Percentiles rank a stretch among this genome's conserved stretches.
These are phyloP conservation scores for Colletotrichum lentis DNA, from an alignment of 2,329 filamentous ascomycete species.

Conservation along the genomic window DNA sequence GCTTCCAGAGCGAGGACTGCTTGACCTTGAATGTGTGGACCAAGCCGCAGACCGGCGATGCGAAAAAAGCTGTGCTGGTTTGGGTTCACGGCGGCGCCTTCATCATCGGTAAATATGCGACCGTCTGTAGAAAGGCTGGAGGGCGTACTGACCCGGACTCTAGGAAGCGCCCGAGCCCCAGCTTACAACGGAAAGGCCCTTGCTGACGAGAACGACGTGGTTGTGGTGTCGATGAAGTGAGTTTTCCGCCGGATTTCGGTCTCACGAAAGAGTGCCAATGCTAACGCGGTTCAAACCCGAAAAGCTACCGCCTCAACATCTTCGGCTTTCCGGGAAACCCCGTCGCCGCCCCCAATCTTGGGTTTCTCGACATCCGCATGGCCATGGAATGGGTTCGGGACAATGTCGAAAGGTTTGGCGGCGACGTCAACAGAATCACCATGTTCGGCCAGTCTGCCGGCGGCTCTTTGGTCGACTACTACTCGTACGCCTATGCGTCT, in stretches of 20 bases:
- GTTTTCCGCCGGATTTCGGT: slow-evolving; percentile 12
- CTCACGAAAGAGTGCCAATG: neutral
- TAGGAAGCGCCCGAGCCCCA: slow-evolving; percentile 27
- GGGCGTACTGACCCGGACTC: slow-evolving; percentile 16
- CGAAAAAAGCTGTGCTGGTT: slow-evolving; percentile 53
- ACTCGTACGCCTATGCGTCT: slow-evolving; percentile 57
- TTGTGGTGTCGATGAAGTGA: slow-evolving; percentile 57
- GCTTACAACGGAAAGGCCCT: slow-evolving; percentile 51
- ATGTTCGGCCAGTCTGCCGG: slow-evolving; percentile 45
- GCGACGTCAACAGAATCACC: slow-evolving; percentile 41
- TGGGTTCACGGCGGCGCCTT: slow-evolving; percentile 57
- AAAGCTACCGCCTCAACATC: slow-evolving; percentile 52
- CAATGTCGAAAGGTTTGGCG: slow-evolving; percentile 39
- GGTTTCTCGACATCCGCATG: slow-evolving; percentile 39
- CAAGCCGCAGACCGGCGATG: slow-evolving; percentile 44
- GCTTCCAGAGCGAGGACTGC: slow-evolving; percentile 48
- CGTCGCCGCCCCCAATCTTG: slow-evolving; percentile 34
- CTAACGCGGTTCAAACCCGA: slow-evolving; percentile 24
- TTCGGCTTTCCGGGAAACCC: slow-evolving; percentile 51
- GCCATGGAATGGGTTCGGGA: slow-evolving; percentile 40
- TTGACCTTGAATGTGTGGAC: slow-evolving; percentile 52
- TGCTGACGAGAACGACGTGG: slow-evolving; percentile 53
- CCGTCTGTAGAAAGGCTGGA: neutral
- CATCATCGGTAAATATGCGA: slow-evolving; percentile 40
- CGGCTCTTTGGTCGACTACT: slow-evolving; percentile 52